phyloP scores from a whole-genome alignment of 148 eudicot genomes.

The Nepenthes mirabilis region DNA sequence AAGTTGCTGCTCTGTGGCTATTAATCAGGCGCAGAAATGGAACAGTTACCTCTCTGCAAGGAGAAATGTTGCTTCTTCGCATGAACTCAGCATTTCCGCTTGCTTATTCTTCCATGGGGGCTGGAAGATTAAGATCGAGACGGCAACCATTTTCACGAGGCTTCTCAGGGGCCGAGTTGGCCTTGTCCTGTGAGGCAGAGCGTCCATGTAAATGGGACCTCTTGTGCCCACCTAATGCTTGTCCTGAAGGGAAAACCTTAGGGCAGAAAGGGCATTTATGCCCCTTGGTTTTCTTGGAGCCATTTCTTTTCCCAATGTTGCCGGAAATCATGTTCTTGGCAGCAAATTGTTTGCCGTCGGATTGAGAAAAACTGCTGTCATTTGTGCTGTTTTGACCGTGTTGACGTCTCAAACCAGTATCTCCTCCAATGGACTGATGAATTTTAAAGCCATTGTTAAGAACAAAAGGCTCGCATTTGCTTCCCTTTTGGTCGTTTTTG shows the following conservation, averaged over 20 bases:
- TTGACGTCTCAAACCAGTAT: constrained; percentile 3
- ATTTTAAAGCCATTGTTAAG: constrained; percentile 40
- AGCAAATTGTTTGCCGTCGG: neutral
- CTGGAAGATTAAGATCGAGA: constrained; percentile 64
- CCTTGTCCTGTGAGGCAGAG: neutral
- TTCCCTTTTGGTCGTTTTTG: constrained; percentile 13
- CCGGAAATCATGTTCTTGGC: neutral
- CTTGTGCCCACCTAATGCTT: constrained; percentile 73
- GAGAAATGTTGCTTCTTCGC: constrained; percentile 5
- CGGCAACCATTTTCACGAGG: constrained; percentile 1
- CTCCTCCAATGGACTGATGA: constrained; percentile 56
- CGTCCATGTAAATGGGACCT: constrained; percentile 44
- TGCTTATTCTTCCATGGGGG: constrained; percentile 32
- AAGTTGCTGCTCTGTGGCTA: neutral
- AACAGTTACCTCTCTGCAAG: constrained; percentile 1
- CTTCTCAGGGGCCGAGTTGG: neutral
- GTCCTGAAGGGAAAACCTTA: constrained; percentile 47
- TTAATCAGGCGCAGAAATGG: neutral
- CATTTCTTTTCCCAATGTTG: neutral
- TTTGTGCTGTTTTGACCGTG: neutral
- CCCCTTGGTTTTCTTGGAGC: constrained; percentile 25
- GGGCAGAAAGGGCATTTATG: constrained; percentile 54
- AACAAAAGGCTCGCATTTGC: constrained; percentile 42
- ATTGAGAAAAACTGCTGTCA: neutral
- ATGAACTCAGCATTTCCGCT: constrained; percentile 13